phyloP scores from a whole-genome alignment of 2,329 filamentous ascomycete genomes.

The Fusarium redolens region DNA sequence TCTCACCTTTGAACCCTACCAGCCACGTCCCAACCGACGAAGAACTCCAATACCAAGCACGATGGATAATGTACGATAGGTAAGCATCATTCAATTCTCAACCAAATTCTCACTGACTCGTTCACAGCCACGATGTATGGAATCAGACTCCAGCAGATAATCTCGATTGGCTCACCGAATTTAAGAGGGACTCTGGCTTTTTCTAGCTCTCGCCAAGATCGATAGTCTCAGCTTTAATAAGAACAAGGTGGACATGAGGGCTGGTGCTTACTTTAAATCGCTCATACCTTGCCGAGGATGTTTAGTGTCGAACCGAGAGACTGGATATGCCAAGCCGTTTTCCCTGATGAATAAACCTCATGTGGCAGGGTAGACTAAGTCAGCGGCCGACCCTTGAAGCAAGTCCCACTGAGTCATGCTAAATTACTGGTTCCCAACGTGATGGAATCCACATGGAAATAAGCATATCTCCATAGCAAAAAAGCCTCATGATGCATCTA shows the following conservation, averaged over 20 bases:
- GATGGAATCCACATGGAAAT: background rate
- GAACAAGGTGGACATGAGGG: background rate
- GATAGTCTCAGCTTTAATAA: no score
- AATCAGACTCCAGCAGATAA: constrained; percentile 24
- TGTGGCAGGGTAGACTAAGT: background rate
- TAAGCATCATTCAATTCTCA: background rate
- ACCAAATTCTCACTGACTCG: accelerated
- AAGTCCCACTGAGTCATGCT: background rate
- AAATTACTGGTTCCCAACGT: background rate
- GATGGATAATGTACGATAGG: constrained; percentile 48
- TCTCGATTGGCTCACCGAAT: constrained; percentile 5
- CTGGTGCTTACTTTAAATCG: background rate
- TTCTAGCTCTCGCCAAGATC: background rate
- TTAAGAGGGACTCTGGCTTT: constrained; percentile 3
- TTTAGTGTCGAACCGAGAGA: background rate
- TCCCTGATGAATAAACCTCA: background rate
- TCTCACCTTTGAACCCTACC: constrained; percentile 47
- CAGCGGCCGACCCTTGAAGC: background rate
- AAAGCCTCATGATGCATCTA: background rate
- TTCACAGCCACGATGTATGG: constrained; percentile 9
- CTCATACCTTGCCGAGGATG: background rate
- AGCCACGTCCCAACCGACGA: constrained; percentile 50
- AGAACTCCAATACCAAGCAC: constrained; percentile 50
- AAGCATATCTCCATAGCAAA: background rate
- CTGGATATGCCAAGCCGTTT: background rate